phyloP scores from a whole-genome alignment of 2,329 filamentous ascomycete species.

The Apiospora aurea region DNA sequence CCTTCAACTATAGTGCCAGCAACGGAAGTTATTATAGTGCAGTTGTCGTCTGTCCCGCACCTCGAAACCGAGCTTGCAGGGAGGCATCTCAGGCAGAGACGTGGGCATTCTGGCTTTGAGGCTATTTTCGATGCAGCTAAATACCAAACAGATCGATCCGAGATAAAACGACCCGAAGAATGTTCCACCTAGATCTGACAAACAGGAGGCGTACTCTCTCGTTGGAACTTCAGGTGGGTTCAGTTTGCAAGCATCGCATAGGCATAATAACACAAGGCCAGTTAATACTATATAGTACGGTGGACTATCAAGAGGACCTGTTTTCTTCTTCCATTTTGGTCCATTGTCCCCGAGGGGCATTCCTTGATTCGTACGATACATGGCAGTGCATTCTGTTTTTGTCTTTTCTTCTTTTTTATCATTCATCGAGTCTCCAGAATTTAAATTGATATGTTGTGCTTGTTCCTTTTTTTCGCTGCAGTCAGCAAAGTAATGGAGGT shows the following conservation, averaged over 20 bases:
- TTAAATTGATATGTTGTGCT: neutral
- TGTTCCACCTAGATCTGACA: conserved; percentile 19
- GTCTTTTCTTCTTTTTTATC: neutral
- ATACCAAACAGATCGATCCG: conserved; percentile 20
- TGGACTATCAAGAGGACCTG: neutral
- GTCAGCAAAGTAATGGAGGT: neutral
- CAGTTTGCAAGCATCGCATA: conserved; percentile 13
- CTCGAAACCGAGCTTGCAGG: neutral
- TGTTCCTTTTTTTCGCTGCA: neutral
- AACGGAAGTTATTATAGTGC: neutral
- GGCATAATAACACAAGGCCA: conserved; percentile 8
- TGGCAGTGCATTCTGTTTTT: neutral
- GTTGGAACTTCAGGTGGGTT: conserved; percentile 14
- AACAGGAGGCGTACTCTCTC: neutral
- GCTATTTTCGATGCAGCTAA: conserved; percentile 13
- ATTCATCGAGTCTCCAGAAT: neutral
- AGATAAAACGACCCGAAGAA: conserved; percentile 10
- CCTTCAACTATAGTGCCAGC: neutral
- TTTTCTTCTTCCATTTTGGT: conserved; percentile 13
- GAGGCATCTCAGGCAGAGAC: neutral
- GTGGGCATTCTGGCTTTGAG: conserved; percentile 2
- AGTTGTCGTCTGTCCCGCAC: neutral
- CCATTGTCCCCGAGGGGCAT: neutral
- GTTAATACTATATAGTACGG: neutral
- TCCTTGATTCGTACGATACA: neutral